Percentiles rank a stretch among this genome's conserved stretches.
phyloP scores from a whole-genome alignment of 768 basidiomycete species.

The Gautieria morchelliformis region DNA sequence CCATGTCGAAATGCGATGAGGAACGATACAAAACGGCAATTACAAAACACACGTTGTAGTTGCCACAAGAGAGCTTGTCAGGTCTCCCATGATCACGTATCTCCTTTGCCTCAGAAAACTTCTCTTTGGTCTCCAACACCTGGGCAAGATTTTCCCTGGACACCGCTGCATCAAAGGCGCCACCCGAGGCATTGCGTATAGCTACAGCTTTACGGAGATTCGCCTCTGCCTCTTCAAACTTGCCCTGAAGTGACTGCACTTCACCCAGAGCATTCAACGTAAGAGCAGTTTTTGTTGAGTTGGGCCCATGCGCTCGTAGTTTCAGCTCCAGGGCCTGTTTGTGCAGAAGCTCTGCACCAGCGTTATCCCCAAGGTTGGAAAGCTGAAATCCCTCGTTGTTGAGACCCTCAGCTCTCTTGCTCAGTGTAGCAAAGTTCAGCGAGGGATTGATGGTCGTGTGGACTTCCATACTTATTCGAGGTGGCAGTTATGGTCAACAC shows the following conservation, averaged over 20 bases:
- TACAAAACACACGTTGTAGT: conserved; percentile 16
- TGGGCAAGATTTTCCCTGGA: conserved; percentile 29
- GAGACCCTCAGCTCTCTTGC: background rate
- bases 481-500: too few relatives aligned
- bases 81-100: conserved; percentile 19
- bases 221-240: conserved; percentile 28
- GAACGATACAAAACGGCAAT: background rate
- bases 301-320: conserved; percentile 16
- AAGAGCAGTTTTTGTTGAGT: conserved; percentile 20
- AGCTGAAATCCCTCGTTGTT: conserved; percentile 17
- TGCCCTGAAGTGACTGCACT: conserved; percentile 25
- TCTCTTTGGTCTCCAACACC: conserved; percentile 26
- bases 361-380: conserved; percentile 16
- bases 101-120: conserved; percentile 21
- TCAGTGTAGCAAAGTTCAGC: background rate
- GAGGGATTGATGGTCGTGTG: background rate
- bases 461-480: too few relatives aligned
- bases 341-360: conserved; percentile 22
- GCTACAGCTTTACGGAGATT: conserved; percentile 24
- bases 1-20: background rate
- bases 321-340: conserved; percentile 24
- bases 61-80: conserved; percentile 20
- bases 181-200: conserved; percentile 17
- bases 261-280: conserved; percentile 28
- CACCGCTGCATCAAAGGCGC: conserved; percentile 25